These are phyloP conservation scores for Hippophae gyantsensis DNA, from an alignment of 306 rosid genomes.

Conservation along the genomic window DNA sequence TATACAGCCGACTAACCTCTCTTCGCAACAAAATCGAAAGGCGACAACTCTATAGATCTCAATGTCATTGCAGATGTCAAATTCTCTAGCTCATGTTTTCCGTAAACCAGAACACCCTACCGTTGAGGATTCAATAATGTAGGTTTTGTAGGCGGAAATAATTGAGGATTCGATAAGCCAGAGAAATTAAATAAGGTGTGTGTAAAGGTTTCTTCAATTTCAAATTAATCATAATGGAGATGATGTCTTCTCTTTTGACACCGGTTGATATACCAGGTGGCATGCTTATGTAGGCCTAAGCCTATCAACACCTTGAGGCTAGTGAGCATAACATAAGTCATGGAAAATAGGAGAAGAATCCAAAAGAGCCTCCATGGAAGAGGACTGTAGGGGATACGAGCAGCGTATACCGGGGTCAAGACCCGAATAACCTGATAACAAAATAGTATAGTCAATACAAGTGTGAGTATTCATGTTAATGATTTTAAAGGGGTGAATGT, in stretches of 20 bases:
- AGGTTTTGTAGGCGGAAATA: conserved; percentile 2
- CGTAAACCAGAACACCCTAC: too few relatives aligned
- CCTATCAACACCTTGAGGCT: conserved; percentile 88
- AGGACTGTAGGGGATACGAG: conserved; percentile 60
- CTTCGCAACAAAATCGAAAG: conserved; percentile 44
- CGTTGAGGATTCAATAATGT: background rate
- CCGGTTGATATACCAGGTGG: conserved; percentile 78
- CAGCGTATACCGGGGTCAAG: conserved; percentile 81
- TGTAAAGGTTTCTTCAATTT: conserved; percentile 8
- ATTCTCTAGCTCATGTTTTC: conserved; percentile 1
- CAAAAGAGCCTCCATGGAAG: conserved; percentile 72
- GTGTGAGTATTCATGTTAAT: background rate
- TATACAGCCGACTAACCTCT: conserved; percentile 17
- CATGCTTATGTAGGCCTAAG: conserved; percentile 64
- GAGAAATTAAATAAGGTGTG: conserved; percentile 15
- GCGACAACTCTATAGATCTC: conserved; percentile 23
- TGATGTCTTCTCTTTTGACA: conserved; percentile 74
- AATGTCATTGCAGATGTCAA: conserved; percentile 11
- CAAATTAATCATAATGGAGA: conserved; percentile 58
- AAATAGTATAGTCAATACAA: background rate
- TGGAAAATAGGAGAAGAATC: conserved; percentile 40
- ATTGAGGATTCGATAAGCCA: conserved; percentile 6
- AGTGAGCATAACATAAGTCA: conserved; percentile 79
- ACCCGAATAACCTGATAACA: conserved; percentile 77
- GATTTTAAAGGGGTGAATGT: too few relatives aligned